Evolutionary conservation across 129 eudicot species (phyloP).

Genomic region (Rutidosis leptorrhynchoides): DNA sequence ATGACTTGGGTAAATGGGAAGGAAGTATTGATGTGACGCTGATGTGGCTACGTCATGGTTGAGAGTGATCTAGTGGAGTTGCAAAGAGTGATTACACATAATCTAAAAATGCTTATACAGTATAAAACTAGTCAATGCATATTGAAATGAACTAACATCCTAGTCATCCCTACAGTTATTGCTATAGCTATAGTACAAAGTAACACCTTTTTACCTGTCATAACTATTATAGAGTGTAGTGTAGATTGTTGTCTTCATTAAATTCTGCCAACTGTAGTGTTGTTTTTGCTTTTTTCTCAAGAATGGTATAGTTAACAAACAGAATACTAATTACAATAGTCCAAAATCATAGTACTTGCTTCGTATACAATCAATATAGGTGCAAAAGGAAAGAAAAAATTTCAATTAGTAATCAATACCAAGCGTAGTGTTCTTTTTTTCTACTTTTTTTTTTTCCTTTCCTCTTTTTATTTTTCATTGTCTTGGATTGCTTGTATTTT

Average conservation of each 20-base stretch:
- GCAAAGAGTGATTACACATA: background rate
- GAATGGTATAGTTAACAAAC: background rate
- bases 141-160: background rate
- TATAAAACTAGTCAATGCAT: background rate
- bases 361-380: background rate
- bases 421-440: background rate
- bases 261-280: background rate
- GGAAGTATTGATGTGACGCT: too few relatives aligned
- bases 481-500: background rate
- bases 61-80: too few relatives aligned
- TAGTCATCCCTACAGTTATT: background rate
- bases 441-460: background rate
- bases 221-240: background rate
- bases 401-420: background rate
- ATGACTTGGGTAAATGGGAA: too few relatives aligned
- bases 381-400: background rate
- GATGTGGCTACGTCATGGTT: too few relatives aligned
- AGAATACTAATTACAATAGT: background rate
- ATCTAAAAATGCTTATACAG: too few relatives aligned
- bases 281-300: constrained; percentile 6
- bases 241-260: constrained; percentile 1
- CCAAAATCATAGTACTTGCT: background rate
- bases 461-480: background rate
- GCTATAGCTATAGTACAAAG: background rate
- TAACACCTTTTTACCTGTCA: background rate